Percentiles rank a stretch among this genome's conserved stretches.
These are phyloP conservation scores for Arabidopsis arenosa DNA, from an alignment of 345 rosid genomes.

Conservation along the genomic window DNA sequence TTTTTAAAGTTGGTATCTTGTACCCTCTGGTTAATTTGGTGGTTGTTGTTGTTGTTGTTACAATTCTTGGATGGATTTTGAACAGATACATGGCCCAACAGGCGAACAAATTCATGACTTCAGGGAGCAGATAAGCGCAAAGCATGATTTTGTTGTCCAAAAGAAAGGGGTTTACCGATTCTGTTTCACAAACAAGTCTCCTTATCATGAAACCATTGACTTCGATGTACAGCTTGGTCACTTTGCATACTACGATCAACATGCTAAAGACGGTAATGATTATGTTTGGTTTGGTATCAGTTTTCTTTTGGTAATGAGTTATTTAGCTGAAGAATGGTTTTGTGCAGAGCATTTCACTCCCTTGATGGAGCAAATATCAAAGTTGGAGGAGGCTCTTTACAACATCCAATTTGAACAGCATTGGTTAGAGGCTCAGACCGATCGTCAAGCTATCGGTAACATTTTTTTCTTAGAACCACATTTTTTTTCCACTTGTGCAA, in stretches of 20 bases:
- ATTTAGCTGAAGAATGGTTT: slow-evolving; percentile 17
- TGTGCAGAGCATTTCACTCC: slow-evolving; percentile 70
- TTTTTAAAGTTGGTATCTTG: slow-evolving; percentile 1
- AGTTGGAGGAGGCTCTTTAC: slow-evolving; percentile 70
- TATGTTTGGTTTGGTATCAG: background rate
- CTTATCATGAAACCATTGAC: slow-evolving; percentile 73
- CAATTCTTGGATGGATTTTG: slow-evolving; percentile 4
- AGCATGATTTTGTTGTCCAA: slow-evolving; percentile 60
- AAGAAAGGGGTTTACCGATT: slow-evolving; percentile 68
- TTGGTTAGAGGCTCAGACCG: slow-evolving; percentile 83
- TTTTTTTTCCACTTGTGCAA: background rate
- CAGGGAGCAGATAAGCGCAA: slow-evolving; percentile 65
- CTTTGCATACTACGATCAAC: slow-evolving; percentile 64
- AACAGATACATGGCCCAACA: slow-evolving; percentile 65
- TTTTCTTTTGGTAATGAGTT: background rate
- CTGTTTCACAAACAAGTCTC: slow-evolving; percentile 77
- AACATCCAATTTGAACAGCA: slow-evolving; percentile 80
- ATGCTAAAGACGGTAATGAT: slow-evolving; percentile 68
- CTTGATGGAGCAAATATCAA: slow-evolving; percentile 64
- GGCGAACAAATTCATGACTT: slow-evolving; percentile 67
- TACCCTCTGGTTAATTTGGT: background rate
- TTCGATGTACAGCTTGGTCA: slow-evolving; percentile 72
- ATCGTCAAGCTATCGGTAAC: slow-evolving; percentile 70
- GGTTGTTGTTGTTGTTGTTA: background rate
- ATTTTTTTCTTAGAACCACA: background rate